A percentile compares a stretch with the other conserved stretches of the same genome.
Evolutionary conservation across 768 basidiomycete genomes (phyloP).

Genomic region (Sutorius australiensis): DNA sequence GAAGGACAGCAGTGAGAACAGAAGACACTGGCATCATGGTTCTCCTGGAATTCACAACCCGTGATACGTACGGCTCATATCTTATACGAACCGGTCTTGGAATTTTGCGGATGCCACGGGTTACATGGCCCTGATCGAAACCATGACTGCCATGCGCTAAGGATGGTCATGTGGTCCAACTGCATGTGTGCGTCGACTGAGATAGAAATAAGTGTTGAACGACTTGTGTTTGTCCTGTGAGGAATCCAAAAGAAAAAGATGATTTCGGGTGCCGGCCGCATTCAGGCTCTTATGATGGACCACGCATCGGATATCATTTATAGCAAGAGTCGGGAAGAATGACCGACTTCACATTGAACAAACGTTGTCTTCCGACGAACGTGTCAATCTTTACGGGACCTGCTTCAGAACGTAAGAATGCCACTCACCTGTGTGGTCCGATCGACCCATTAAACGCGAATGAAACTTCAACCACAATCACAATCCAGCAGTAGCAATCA

Average conservation of each 20-base stretch:
- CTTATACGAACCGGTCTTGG: not conserved
- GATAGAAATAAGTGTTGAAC: not conserved
- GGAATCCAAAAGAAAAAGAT: not conserved
- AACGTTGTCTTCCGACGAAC: constrained; percentile 2
- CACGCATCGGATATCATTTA: not conserved
- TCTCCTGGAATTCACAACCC: not conserved
- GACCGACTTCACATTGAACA: not conserved
- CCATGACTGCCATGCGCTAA: constrained; percentile 6
- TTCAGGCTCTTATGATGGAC: not conserved
- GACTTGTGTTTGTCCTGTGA: not conserved
- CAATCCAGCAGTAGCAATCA: not conserved
- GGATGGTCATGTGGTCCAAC: not conserved
- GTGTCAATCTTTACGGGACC: not conserved
- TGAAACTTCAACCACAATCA: not conserved
- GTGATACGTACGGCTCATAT: not conserved
- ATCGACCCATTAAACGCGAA: not conserved
- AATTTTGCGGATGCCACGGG: not conserved
- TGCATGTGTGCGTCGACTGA: not conserved
- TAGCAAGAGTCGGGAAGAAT: not conserved
- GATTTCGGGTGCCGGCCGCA: not conserved
- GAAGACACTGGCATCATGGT: constrained; percentile 13
- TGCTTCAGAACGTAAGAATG: not conserved
- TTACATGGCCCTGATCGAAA: constrained; percentile 6
- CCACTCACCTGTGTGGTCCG: not conserved
- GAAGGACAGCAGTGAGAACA: constrained; percentile 13